Evolutionary conservation across 345 rosid species (phyloP).

Genomic region (Nephelium lappaceum): DNA sequence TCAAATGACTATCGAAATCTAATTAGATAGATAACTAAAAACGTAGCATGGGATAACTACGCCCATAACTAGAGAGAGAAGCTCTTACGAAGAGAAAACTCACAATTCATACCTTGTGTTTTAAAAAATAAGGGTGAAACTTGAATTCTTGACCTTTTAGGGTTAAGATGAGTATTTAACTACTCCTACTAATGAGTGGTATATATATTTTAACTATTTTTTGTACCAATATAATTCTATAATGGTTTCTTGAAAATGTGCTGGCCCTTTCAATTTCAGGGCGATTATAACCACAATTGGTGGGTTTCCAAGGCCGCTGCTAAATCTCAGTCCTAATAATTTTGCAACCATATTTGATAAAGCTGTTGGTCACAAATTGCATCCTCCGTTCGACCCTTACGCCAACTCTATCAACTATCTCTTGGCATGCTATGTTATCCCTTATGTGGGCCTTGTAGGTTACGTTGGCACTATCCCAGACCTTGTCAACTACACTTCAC

Average conservation of each 20-base stretch:
- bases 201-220: background rate
- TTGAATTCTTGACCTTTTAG: no score
- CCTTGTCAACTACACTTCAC: slow-evolving; percentile 37
- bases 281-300: slow-evolving; percentile 56
- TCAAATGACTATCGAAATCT: no score
- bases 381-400: slow-evolving; percentile 74
- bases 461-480: slow-evolving; percentile 68
- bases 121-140: no score
- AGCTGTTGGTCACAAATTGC: slow-evolving; percentile 49
- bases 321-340: slow-evolving; percentile 45
- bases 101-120: no score
- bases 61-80: no score
- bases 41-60: no score
- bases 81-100: no score
- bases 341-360: slow-evolving; percentile 50
- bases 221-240: background rate
- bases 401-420: slow-evolving; percentile 50
- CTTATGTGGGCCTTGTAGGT: slow-evolving; percentile 70
- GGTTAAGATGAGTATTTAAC: no score
- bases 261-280: slow-evolving; percentile 32
- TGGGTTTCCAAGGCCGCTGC: slow-evolving; percentile 57
- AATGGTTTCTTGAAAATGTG: background rate
- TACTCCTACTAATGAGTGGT: no score
- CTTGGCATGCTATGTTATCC: slow-evolving; percentile 58
- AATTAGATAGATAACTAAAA: no score